phyloP scores from a whole-genome alignment of 2,329 filamentous ascomycete species.

The Pestalotiopsis sp. region DNA sequence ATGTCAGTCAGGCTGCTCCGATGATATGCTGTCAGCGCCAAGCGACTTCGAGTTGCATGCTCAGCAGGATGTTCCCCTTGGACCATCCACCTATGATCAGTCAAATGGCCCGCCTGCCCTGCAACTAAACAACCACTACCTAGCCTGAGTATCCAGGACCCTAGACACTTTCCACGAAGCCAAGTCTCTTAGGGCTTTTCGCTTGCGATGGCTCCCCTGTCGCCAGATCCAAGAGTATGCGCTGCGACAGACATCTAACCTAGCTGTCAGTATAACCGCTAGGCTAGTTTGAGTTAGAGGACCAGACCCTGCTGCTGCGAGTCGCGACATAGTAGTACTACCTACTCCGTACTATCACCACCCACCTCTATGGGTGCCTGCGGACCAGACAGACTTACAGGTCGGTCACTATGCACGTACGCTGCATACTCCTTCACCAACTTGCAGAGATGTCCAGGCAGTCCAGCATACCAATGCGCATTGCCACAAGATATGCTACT shows the following conservation, averaged over 20 bases:
- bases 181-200: neutral
- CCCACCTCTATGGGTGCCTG: neutral
- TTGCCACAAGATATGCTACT: neutral
- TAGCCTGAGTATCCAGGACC: neutral
- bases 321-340: neutral
- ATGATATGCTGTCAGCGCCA: neutral
- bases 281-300: neutral
- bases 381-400: neutral
- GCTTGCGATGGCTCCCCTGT: neutral
- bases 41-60: neutral
- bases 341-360: neutral
- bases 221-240: neutral
- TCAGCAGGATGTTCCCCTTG: neutral
- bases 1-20: neutral
- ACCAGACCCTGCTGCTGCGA: neutral
- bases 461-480: neutral
- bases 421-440: neutral
- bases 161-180: neutral
- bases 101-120: neutral
- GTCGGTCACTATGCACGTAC: neutral
- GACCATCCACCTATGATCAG: neutral
- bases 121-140: neutral
- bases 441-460: neutral
- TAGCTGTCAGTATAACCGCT: constrained; percentile 6
- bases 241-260: neutral